A percentile compares a stretch with the other conserved stretches of the same genome.
Evolutionary conservation across 306 rosid genomes (phyloP).

Genomic region (Fragaria iinumae): DNA sequence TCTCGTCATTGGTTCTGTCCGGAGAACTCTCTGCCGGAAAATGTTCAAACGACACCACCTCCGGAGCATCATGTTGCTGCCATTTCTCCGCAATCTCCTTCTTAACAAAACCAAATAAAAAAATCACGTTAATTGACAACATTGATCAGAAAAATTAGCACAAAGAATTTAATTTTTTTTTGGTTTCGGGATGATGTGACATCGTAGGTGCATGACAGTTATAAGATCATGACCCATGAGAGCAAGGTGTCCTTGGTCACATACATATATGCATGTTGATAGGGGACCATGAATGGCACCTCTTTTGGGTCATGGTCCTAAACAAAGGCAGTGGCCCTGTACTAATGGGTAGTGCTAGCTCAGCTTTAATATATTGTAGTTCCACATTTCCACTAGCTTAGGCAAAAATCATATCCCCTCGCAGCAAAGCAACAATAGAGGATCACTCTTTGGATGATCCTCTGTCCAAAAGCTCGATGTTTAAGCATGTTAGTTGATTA

Average conservation of each 20-base stretch:
- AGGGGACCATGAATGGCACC: conserved; percentile 63
- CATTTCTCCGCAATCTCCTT: conserved; percentile 45
- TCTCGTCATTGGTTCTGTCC: conserved; percentile 57
- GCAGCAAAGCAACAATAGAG: background rate
- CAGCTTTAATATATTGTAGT: conserved; percentile 4
- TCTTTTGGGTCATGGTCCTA: conserved; percentile 32
- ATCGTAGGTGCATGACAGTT: conserved; percentile 54
- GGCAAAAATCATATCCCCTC: background rate
- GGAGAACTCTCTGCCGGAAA: conserved; percentile 73
- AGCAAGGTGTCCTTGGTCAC: conserved; percentile 23
- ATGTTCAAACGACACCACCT: conserved; percentile 77
- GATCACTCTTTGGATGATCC: background rate
- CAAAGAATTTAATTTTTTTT: background rate
- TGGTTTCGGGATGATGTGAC: conserved; percentile 43
- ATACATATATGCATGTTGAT: conserved; percentile 20
- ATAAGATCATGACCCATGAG: conserved; percentile 34
- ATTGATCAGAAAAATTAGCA: background rate
- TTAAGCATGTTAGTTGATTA: background rate
- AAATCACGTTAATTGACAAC: background rate
- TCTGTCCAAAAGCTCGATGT: background rate
- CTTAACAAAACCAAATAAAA: conserved; percentile 5
- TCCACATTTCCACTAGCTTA: background rate
- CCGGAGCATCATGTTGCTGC: conserved; percentile 60
- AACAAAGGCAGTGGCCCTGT: conserved; percentile 9
- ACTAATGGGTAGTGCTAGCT: background rate